Evolutionary conservation across 2,329 filamentous ascomycete genomes (phyloP), one percentile per base, ranked within the genome.

Genomic region (Nannizzia gypsea): DNA sequence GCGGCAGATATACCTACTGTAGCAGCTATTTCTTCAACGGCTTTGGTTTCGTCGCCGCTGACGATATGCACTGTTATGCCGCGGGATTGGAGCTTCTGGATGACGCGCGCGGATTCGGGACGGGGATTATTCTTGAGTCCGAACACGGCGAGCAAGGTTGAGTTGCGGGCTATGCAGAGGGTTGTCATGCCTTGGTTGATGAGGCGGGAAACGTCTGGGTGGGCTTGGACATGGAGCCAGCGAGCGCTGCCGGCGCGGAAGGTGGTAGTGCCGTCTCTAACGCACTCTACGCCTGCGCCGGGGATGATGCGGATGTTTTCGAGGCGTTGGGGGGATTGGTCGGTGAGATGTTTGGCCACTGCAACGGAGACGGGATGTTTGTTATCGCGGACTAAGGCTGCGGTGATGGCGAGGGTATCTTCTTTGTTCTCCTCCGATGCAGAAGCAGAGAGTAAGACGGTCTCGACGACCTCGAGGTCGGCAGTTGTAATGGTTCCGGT

Each of bases 401-500:
- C 66, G 24, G 76, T 64, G 22, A 75, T 52, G 3, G 67, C 60
- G 6, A 66, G 60, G 3, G 57, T 59, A 2, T 63, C 59, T 3
- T 44, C 52, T 1, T 64, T n/a, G n/a, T n/a, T n/a, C n/a, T n/a
- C n/a, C n/a, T n/a, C n/a, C n/a, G n/a, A n/a, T n/a, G n/a, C 31
- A 5, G 48, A 40, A 36, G 58, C 63, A 11, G 48, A 11, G 3
- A 70, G 52, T 56, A 70, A 68, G 24, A 67, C 59, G 62, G 71
- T 66, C 5, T 64, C 62, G 0, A 72, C 66, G 6, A 79, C 77
- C 0, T 66, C 61, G 1, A 81, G 70, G 17, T 78, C 76, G 0
- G 84, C 85, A 26, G 76, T 69, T 0, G 88, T 91, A 6, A 92
- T 79, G 26, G 62, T 63, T 0, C 87, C 87, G 0, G 87, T 90